Conservation (phyloP, 768 basidiomycete genomes). For the Lepiota brunneoincarnata region DNA sequence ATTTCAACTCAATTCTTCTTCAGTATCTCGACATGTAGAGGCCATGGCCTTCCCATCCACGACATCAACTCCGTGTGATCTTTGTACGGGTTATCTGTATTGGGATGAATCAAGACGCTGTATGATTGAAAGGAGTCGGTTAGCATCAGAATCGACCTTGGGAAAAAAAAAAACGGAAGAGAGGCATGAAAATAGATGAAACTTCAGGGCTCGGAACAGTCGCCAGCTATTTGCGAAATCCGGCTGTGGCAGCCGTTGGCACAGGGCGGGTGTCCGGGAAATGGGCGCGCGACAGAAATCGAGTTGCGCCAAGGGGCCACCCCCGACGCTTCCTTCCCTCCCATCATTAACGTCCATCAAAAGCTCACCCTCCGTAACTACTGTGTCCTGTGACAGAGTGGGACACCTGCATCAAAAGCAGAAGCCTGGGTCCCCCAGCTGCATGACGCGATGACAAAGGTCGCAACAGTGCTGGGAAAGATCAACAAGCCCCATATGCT, state of each 20-base stretch:
- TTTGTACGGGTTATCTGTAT: conserved; percentile 50
- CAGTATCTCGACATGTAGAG: conserved; percentile 43
- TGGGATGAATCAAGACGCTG: conserved; percentile 71
- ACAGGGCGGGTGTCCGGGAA: too few relatives aligned
- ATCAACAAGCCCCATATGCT: too few relatives aligned
- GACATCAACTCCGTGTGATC: conserved; percentile 64
- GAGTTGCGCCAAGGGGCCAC: background rate
- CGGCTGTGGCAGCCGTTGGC: background rate
- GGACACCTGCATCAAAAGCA: background rate
- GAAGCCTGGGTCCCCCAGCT: background rate
- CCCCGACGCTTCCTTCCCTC: background rate
- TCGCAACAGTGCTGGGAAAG: too few relatives aligned
- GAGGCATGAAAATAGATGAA: background rate
- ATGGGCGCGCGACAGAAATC: background rate
- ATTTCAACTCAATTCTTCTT: conserved; percentile 14
- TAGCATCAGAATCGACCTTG: background rate
- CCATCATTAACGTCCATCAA: background rate
- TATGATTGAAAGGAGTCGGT: background rate
- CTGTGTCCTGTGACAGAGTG: background rate
- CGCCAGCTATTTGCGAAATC: too few relatives aligned
- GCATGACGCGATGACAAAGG: too few relatives aligned
- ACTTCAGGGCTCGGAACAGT: background rate
- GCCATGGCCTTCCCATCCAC: conserved; percentile 68
- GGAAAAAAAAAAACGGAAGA: background rate
- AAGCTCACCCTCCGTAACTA: background rate